Evolutionary conservation across 2,329 filamentous ascomycete genomes (phyloP).

Genomic region (Zymoseptoria tritici): DNA sequence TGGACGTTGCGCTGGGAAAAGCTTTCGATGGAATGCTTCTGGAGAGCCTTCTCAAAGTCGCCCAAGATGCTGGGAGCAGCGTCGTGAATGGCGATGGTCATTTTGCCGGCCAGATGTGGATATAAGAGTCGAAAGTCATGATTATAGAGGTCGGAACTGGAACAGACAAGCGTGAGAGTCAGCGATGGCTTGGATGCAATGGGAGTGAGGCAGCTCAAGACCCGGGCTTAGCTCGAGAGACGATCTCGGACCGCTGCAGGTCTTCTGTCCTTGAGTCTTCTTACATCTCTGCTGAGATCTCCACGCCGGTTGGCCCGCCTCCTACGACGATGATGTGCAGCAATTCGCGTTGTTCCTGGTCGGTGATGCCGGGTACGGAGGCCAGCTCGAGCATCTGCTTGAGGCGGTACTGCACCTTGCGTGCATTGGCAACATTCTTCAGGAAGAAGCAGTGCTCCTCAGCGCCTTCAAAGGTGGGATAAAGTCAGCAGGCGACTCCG

Average conservation of each 20-base stretch:
- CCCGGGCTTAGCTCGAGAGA: too few species aligned
- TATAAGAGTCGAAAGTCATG: slow-evolving; percentile 35
- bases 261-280: too few species aligned
- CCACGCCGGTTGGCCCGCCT: slow-evolving; percentile 38
- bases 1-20: slow-evolving; percentile 33
- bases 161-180: too few species aligned
- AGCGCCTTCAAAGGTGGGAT: too few species aligned
- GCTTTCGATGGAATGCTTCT: slow-evolving; percentile 36
- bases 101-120: slow-evolving; percentile 33
- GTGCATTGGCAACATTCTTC: slow-evolving; percentile 14
- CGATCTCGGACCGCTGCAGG: too few species aligned
- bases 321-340: slow-evolving; percentile 36
- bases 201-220: too few species aligned
- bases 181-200: too few species aligned
- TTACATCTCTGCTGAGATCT: slow-evolving; percentile 39
- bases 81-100: slow-evolving; percentile 38
- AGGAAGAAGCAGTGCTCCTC: slow-evolving; percentile 18
- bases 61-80: slow-evolving; percentile 20
- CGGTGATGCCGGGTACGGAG: slow-evolving; percentile 26
- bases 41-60: slow-evolving; percentile 35
- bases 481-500: too few species aligned
- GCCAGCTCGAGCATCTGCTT: slow-evolving; percentile 33
- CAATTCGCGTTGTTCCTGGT: slow-evolving; percentile 27
- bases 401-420: slow-evolving; percentile 27
- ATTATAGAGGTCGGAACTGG: slow-evolving; percentile 36